These are phyloP conservation scores for Bipolaris oryzae DNA, from an alignment of 2,329 filamentous ascomycete species.

Conservation along the genomic window DNA sequence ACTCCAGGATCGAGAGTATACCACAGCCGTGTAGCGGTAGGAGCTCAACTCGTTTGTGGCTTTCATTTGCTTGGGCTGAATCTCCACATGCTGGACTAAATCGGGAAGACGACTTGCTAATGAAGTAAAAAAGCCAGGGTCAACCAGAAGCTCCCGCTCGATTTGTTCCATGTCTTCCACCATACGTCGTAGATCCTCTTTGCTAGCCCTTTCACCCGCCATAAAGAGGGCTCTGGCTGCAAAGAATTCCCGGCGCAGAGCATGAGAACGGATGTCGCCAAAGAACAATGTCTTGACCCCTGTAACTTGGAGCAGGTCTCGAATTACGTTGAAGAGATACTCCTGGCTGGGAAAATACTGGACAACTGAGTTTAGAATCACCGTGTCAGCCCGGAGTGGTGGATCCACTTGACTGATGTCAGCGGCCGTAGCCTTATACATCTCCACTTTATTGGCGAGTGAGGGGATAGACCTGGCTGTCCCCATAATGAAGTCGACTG, in stretches of 20 bases:
- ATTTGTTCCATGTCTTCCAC: slow-evolving; percentile 7
- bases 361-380: slow-evolving; percentile 14
- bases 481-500: slow-evolving; percentile 5
- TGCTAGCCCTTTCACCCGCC: not conserved
- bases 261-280: slow-evolving; percentile 13
- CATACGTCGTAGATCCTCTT: slow-evolving; percentile 3
- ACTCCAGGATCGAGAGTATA: not conserved
- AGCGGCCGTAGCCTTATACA: slow-evolving; percentile 3
- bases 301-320: not conserved
- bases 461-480: slow-evolving; percentile 8
- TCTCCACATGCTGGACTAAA: slow-evolving; percentile 11
- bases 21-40: slow-evolving; percentile 14
- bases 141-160: slow-evolving; percentile 10
- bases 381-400: not conserved
- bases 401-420: not conserved
- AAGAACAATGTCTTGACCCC: slow-evolving; percentile 2
- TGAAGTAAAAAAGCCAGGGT: slow-evolving; percentile 14
- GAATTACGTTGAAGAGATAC: slow-evolving; percentile 9
- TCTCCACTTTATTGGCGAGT: slow-evolving; percentile 5
- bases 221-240: slow-evolving; percentile 3
- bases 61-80: slow-evolving; percentile 17
- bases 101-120: not conserved
- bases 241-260: slow-evolving; percentile 10
- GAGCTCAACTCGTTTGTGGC: slow-evolving; percentile 18
- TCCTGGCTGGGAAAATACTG: slow-evolving; percentile 21